Evolutionary conservation across 2,329 filamentous ascomycete species (phyloP).

Genomic region (Sclerotinia borealis): DNA sequence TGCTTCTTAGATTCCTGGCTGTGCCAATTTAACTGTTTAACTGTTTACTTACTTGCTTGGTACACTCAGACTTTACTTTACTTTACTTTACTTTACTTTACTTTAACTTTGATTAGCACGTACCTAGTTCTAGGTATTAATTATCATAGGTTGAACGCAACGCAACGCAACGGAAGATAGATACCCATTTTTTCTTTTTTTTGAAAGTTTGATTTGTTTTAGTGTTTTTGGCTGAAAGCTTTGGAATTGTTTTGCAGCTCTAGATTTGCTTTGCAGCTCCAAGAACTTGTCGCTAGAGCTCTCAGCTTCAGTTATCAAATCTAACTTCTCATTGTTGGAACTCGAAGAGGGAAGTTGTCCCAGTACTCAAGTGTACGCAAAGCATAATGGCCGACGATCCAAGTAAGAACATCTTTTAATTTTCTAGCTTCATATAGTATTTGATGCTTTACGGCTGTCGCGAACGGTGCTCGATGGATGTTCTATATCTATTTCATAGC

Average conservation of each 20-base stretch:
- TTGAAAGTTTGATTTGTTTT: not conserved
- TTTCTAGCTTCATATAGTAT: conserved; percentile 41
- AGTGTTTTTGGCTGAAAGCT: no score
- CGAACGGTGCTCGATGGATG: not conserved
- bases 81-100: not conserved
- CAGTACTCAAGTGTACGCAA: not conserved
- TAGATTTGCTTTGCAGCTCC: not conserved
- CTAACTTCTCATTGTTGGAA: not conserved
- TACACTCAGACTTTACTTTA: not conserved
- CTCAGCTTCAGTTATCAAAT: not conserved
- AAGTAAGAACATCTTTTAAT: conserved; percentile 50
- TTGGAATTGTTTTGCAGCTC: not conserved
- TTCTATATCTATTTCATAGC: not conserved
- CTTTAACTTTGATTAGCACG: not conserved
- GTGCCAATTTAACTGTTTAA: not conserved
- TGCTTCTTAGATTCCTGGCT: not conserved
- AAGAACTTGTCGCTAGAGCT: not conserved
- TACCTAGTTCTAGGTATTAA: not conserved
- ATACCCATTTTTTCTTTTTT: no score
- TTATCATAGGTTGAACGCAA: not conserved
- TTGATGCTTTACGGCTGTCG: not conserved
- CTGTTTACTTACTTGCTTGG: not conserved
- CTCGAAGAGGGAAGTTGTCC: conserved; percentile 13
- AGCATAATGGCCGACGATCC: conserved; percentile 31
- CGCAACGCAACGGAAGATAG: no score